phyloP scores from a whole-genome alignment of 225 moss, liverwort and hornwort genomes.

The Sphagnum contortum region DNA sequence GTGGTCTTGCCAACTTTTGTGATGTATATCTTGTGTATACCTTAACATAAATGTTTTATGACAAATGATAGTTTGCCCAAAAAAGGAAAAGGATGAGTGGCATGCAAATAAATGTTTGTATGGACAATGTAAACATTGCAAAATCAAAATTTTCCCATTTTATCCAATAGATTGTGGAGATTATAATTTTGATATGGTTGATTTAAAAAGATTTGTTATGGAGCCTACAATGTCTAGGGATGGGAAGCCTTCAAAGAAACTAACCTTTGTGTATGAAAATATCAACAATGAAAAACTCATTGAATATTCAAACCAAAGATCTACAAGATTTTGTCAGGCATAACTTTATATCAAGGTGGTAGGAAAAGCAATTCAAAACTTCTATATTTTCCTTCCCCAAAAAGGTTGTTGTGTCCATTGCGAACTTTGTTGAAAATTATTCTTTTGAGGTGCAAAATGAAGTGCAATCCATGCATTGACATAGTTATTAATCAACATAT shows the following conservation, averaged over 20 bases:
- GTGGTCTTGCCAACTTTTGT: background rate
- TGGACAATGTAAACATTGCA: conserved; percentile 2
- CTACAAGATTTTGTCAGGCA: background rate
- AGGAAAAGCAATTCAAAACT: background rate
- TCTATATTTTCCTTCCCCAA: too few species aligned
- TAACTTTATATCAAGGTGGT: background rate
- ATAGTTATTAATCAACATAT: background rate
- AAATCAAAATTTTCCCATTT: background rate
- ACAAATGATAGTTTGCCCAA: conserved; percentile 1
- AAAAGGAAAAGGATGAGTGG: conserved; percentile 3
- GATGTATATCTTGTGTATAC: background rate
- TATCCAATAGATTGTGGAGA: background rate
- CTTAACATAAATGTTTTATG: background rate
- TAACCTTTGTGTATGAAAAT: background rate
- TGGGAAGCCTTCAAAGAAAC: conserved; percentile 1
- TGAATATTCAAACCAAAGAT: conserved; percentile 2
- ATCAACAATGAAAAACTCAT: background rate
- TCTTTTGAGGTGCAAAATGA: conserved; percentile 1
- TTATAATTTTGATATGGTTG: background rate
- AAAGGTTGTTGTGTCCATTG: background rate
- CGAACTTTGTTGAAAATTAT: conserved; percentile 1
- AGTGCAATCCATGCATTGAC: background rate
- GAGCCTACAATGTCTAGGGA: background rate
- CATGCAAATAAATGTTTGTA: background rate
- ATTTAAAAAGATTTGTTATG: background rate